Base-by-base conservation (phyloP, 441 rosid species). In the Dalechampia spathulata region DNA sequence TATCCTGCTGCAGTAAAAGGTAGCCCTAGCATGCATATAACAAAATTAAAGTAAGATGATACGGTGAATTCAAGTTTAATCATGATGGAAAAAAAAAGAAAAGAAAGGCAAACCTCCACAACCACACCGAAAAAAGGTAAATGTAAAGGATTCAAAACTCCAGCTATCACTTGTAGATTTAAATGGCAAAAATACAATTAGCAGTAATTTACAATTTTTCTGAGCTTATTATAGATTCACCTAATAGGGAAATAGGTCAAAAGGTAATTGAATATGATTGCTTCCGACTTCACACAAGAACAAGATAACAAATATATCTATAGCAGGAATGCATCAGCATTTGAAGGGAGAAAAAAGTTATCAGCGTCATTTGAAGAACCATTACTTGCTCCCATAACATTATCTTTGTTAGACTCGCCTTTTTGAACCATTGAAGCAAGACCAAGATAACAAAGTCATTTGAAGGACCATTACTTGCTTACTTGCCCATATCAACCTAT, bases 21-120 rank as follows among this genome's bases (percentile, higher is more conserved):
- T 22, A 38, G 36, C n/a, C 58, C 25, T 11, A 49, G 44, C 47
- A 72, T 72, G 69, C 49, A 17, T 52, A 37, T 11, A 44, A n/a
- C 23, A 50, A 6, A 34, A 7, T 6, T n/a, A 28, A 2, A 26
- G 22, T 26, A 37, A 41, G 23, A 52, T 34, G 43, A 49, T 21
- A 49, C 7, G 23, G 19, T 48, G 28, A 8, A 53, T 4, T 36
- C 40, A 26, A 37, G 38, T 26, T 38, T 26, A n/a, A 36, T 26
- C 32, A 17, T 4, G 53, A 45, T 6, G 7, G 40, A 39, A 40
- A 42, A 36, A 23, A 34, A 28, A 37, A 20, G 34, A 32, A 16
- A 47, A 28, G 2, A 28, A 10, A 28, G 54, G 54, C 39, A n/a
- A 30, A 17, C 22, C 55, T 41, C 16, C 32, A 42, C 17, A 43